A percentile compares a stretch with the other conserved stretches of the same genome.
phyloP scores from a whole-genome alignment of 352 stramenopile species.

The Pythium dissimile region DNA sequence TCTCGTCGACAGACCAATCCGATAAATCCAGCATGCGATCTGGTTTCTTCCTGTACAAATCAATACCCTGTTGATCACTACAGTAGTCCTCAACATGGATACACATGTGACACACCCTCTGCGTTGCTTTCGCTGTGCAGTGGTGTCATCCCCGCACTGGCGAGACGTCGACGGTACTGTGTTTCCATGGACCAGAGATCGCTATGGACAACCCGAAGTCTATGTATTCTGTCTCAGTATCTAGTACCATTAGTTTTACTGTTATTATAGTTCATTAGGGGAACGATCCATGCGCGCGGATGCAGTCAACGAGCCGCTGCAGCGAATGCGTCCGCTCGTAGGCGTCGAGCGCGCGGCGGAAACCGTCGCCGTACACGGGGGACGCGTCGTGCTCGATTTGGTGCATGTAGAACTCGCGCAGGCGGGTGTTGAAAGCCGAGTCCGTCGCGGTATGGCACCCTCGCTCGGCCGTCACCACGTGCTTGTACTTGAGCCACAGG shows the following conservation, averaged over 20 bases:
- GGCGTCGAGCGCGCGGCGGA: conserved; percentile 53
- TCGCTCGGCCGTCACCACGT: conserved; percentile 41
- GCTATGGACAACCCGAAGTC: no score
- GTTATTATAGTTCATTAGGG: conserved; percentile 19
- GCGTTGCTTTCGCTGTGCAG: no score
- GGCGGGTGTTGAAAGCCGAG: conserved; percentile 28
- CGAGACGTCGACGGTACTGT: background rate
- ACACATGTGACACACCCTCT: conserved; percentile 14
- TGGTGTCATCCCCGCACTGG: no score
- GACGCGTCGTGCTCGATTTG: conserved; percentile 60
- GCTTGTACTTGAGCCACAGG: conserved; percentile 71
- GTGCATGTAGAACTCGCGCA: conserved; percentile 64
- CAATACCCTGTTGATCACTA: conserved; percentile 5
- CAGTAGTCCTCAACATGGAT: conserved; percentile 10
- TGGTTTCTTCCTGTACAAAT: conserved; percentile 2
- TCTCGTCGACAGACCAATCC: conserved; percentile 3
- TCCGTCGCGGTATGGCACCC: conserved; percentile 10
- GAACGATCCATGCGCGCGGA: conserved; percentile 42
- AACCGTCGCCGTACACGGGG: conserved; percentile 63
- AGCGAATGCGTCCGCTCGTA: conserved; percentile 68
- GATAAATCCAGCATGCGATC: background rate
- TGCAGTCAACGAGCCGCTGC: conserved; percentile 60
- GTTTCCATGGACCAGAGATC: no score
- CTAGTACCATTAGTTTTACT: background rate
- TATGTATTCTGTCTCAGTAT: background rate